A percentile compares a stretch with the other conserved stretches of the same genome.
Conservation (phyloP, 1,284 basidiomycete genomes). For the Austroboletus niveus region DNA sequence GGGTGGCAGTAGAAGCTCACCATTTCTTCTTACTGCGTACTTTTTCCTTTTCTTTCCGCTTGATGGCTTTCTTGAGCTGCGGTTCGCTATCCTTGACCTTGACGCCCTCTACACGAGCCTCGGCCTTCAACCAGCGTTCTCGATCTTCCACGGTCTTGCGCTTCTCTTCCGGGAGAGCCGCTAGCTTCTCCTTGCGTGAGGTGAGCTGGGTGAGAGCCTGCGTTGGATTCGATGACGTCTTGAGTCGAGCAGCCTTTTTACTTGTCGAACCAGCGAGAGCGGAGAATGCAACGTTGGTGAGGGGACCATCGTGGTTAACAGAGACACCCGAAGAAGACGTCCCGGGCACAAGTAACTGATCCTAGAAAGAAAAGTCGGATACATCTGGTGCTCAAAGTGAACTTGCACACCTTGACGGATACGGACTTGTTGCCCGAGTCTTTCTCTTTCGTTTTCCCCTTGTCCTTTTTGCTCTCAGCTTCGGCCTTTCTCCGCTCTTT, state of each 20-base stretch:
- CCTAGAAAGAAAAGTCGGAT: slow-evolving; percentile 41
- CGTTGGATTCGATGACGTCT: slow-evolving; percentile 74
- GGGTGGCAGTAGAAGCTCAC: slow-evolving; percentile 44
- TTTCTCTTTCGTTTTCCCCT: slow-evolving; percentile 42
- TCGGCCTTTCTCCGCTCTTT: slow-evolving; percentile 74
- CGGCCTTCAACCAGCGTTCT: slow-evolving; percentile 86
- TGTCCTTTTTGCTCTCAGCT: slow-evolving; percentile 47
- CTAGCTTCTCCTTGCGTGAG: slow-evolving; percentile 71
- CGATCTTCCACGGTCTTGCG: slow-evolving; percentile 73
- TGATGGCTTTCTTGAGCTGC: slow-evolving; percentile 85
- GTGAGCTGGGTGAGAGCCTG: slow-evolving; percentile 82
- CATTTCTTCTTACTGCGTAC: slow-evolving; percentile 79
- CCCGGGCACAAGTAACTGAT: slow-evolving; percentile 72
- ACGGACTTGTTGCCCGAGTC: slow-evolving; percentile 32
- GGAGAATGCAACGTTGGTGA: slow-evolving; percentile 73
- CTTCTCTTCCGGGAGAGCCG: slow-evolving; percentile 74
- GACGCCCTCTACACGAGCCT: slow-evolving; percentile 78
- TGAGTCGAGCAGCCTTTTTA: slow-evolving; percentile 52
- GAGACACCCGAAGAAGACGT: slow-evolving; percentile 32
- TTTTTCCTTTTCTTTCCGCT: slow-evolving; percentile 88
- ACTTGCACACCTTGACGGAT: slow-evolving; percentile 48
- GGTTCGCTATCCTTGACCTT: slow-evolving; percentile 85
- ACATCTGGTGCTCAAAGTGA: not conserved
- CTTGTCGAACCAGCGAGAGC: slow-evolving; percentile 51
- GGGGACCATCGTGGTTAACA: slow-evolving; percentile 39